Evolutionary conservation across 2,329 filamentous ascomycete species (phyloP).

Genomic region (Albophoma yamanashiensis): DNA sequence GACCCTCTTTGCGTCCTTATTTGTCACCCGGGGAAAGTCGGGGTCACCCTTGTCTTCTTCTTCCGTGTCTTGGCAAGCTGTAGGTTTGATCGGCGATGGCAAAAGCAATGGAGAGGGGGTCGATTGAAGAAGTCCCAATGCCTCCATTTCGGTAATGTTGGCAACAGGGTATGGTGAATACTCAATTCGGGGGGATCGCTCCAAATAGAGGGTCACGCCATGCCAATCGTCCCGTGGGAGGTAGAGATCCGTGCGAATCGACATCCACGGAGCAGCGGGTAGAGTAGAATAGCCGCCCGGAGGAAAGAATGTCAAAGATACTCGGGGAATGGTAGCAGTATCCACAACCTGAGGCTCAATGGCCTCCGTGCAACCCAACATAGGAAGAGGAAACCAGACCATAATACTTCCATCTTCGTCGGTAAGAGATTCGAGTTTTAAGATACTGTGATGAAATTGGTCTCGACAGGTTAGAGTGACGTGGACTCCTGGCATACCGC

Average conservation of each 20-base stretch:
- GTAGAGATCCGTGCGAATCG: slow-evolving; percentile 3
- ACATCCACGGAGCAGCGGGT: not conserved
- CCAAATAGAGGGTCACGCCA: slow-evolving; percentile 1
- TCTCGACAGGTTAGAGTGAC: slow-evolving; percentile 1
- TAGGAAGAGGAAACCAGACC: not conserved
- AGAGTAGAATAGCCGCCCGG: not conserved
- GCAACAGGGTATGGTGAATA: not conserved
- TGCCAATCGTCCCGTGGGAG: not conserved
- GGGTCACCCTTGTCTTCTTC: no score
- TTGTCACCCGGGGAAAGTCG: not conserved
- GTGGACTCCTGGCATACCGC: not conserved
- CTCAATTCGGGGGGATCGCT: slow-evolving; percentile 1
- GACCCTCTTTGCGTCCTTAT: not conserved
- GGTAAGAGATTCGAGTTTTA: slow-evolving; percentile 1
- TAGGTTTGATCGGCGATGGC: not conserved
- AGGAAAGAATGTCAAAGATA: slow-evolving; percentile 3
- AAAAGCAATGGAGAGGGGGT: slow-evolving; percentile 2
- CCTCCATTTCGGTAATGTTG: not conserved
- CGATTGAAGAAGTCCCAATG: not conserved
- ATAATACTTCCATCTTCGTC: not conserved
- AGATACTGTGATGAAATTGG: not conserved
- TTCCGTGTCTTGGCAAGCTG: no score
- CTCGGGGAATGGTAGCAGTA: not conserved
- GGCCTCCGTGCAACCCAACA: no score
- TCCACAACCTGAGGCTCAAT: slow-evolving; percentile 1